These are phyloP conservation scores for Colletotrichum shisoi DNA, from an alignment of 2,329 filamentous ascomycete genomes.

Conservation along the genomic window DNA sequence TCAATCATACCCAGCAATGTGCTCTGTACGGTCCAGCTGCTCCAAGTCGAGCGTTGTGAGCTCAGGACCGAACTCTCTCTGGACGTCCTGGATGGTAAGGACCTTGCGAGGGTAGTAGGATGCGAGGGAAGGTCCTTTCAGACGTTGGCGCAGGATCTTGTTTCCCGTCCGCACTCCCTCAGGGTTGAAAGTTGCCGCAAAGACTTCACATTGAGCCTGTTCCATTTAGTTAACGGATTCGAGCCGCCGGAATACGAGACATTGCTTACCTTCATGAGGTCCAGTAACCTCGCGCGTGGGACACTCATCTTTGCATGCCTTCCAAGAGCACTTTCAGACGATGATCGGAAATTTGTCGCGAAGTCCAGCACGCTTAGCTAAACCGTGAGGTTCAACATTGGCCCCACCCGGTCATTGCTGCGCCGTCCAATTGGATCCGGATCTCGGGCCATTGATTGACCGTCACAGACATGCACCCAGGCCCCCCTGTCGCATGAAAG, in stretches of 20 bases:
- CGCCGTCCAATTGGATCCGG: conserved; percentile 1
- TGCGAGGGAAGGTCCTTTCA: conserved; percentile 82
- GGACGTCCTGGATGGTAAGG: conserved; percentile 76
- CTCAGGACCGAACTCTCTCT: conserved; percentile 71
- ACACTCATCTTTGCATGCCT: conserved; percentile 64
- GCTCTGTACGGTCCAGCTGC: conserved; percentile 81
- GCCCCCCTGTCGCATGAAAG: background rate
- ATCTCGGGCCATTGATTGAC: conserved; percentile 27
- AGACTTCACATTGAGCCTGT: conserved; percentile 89
- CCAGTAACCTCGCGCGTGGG: conserved; percentile 67
- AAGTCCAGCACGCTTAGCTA: conserved; percentile 19
- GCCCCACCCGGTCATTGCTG: background rate
- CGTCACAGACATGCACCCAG: background rate
- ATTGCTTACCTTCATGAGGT: conserved; percentile 76
- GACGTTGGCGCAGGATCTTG: conserved; percentile 87
- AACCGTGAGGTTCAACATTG: conserved; percentile 17
- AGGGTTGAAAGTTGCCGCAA: conserved; percentile 91
- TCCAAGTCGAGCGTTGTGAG: conserved; percentile 75
- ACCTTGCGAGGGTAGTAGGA: conserved; percentile 87
- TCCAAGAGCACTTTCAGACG: conserved; percentile 24
- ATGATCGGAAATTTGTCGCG: conserved; percentile 30
- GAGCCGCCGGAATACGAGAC: background rate
- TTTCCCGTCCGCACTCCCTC: conserved; percentile 82
- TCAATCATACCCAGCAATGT: conserved; percentile 67
- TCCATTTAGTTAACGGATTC: background rate